Percentiles rank a stretch among this genome's conserved stretches.
Evolutionary conservation across 192 early-diverging fungal genomes (phyloP).

Genomic region (Podila epigama): DNA sequence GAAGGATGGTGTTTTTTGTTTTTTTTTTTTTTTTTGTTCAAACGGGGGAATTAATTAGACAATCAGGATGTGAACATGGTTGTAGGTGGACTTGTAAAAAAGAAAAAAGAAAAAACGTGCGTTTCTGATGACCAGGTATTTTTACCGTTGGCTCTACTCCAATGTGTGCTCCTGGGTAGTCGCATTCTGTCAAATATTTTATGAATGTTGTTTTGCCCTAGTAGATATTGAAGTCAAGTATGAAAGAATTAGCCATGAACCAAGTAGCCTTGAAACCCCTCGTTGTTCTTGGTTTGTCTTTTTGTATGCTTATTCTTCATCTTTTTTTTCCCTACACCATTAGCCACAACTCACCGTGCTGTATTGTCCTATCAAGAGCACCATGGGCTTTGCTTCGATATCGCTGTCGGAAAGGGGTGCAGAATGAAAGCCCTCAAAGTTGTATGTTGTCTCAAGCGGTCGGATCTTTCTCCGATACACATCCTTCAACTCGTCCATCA

Average conservation of each 20-base stretch:
- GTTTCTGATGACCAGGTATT: no score
- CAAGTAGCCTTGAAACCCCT: no score
- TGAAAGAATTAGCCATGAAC: no score
- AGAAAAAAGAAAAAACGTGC: neutral
- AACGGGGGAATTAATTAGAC: no score
- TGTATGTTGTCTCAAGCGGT: constrained; percentile 74
- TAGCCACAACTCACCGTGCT: constrained; percentile 61
- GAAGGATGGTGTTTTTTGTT: no score
- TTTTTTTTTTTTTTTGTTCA: no score
- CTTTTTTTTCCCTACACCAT: no score
- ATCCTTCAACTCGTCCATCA: constrained; percentile 72
- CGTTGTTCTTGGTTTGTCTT: no score
- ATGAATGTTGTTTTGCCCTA: constrained; percentile 89
- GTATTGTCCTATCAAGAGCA: constrained; percentile 88
- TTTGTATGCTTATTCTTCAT: no score
- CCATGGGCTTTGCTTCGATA: constrained; percentile 87
- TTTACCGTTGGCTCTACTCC: constrained; percentile 83
- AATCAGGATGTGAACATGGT: neutral
- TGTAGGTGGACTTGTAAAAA: neutral
- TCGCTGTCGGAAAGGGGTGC: constrained; percentile 81
- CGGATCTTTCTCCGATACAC: constrained; percentile 76
- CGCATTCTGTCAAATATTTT: constrained; percentile 74
- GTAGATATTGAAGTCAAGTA: no score
- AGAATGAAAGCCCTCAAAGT: constrained; percentile 85
- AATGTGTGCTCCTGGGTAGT: constrained; percentile 85